Base-by-base conservation (phyloP, 345 rosid genomes). In the Pistacia integerrima region DNA sequence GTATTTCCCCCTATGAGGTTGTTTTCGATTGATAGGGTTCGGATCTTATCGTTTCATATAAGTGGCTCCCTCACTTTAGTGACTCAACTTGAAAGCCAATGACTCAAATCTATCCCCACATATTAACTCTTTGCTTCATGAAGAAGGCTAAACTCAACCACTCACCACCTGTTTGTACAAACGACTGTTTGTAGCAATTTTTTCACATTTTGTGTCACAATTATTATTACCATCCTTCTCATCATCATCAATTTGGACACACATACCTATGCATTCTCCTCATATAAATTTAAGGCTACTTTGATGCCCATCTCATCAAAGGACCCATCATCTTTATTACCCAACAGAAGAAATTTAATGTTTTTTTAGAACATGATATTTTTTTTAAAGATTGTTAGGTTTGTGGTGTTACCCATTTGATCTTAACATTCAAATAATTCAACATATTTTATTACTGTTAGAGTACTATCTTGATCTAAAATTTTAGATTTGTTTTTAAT, bases 91-190 rank as follows among this genome's bases (percentile, higher is more conserved):
- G 58, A 52, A 9, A 64, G 72, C 80, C 3, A 35, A 35, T 10
- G 51, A 35, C 8, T 38, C 20, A 6, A 10, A 64, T 36, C 46
- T 5, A 35, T 11, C 64, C 25, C 62, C 25, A 28, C 64, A 20
- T 25, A 70, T 56, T 56, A 8, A 70, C 58, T 67, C 9, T 9
- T 71, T 71, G 33, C 64, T 71, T 71, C 30, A 4, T 38, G 54
- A 38, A 13, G 13, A 57, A 36, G 64, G 64, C 51, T 36, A 12
- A 12, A 0, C 66, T 25, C 44, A 38, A 4, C 46, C 46, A 18
- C 30, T 62, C 48, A 33, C 73, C 52, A 11, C 13, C 20, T 1
- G 49, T n/a, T 71, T 38, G 64, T 38, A 38, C 30, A 35, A 70
- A n/a, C 20, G 51, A 38, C 48, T 2, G 1, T 13, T 22, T 22